These are phyloP conservation scores for Elymus sibiricus DNA, from an alignment of 176 grass and related monocot species.

Conservation along the genomic window DNA sequence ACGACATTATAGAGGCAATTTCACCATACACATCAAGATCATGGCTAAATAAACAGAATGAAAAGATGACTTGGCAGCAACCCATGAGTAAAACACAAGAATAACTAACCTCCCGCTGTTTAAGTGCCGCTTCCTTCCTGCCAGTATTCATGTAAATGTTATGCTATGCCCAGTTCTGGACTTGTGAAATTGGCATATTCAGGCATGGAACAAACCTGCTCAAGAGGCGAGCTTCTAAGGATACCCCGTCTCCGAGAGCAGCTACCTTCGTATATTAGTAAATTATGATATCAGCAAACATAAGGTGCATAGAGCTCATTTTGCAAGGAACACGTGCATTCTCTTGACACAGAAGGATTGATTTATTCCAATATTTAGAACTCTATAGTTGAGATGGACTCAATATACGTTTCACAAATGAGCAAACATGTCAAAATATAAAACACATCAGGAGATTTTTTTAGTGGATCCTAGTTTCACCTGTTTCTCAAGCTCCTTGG, in stretches of 20 bases:
- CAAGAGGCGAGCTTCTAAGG: slow-evolving; percentile 89
- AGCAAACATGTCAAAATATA: not conserved
- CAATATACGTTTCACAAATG: not conserved
- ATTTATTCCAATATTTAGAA: slow-evolving; percentile 21
- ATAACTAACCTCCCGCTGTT: slow-evolving; percentile 85
- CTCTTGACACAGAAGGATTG: not conserved
- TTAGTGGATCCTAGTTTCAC: slow-evolving; percentile 26
- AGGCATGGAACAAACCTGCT: slow-evolving; percentile 65
- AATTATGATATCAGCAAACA: slow-evolving; percentile 13
- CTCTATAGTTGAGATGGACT: not conserved
- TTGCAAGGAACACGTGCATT: not conserved
- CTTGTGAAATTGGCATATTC: slow-evolving; percentile 26
- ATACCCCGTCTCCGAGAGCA: slow-evolving; percentile 96
- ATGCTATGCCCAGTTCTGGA: slow-evolving; percentile 25
- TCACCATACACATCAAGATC: slow-evolving; percentile 1
- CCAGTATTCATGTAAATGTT: slow-evolving; percentile 42
- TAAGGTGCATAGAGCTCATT: not conserved
- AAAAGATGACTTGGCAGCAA: slow-evolving; percentile 15
- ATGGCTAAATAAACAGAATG: slow-evolving; percentile 25
- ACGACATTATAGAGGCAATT: not conserved
- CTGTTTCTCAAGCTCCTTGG: slow-evolving; percentile 98
- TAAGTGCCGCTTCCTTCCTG: slow-evolving; percentile 98
- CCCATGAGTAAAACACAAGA: not conserved
- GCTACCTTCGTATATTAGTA: slow-evolving; percentile 73
- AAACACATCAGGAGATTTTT: not conserved